Percentiles rank a stretch among this genome's conserved stretches.
phyloP scores from a whole-genome alignment of 495 filamentous ascomycete species.

The Rusavskia elegans region DNA sequence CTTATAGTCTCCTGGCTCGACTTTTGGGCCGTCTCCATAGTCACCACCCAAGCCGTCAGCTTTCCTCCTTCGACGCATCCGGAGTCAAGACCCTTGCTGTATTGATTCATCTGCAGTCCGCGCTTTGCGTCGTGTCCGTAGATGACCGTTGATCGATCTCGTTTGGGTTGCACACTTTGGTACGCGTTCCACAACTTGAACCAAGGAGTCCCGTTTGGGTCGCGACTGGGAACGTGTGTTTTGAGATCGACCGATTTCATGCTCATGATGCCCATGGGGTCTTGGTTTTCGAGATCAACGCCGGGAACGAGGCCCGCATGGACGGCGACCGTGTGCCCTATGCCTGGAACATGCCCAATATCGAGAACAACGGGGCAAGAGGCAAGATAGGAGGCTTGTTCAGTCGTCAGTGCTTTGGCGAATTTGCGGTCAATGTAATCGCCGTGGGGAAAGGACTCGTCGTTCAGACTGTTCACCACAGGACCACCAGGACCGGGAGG shows the following conservation, averaged over 20 bases:
- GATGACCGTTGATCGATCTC: constrained; percentile 36
- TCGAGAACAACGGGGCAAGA: constrained; percentile 59
- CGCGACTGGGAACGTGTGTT: constrained; percentile 43
- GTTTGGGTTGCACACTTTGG: constrained; percentile 20
- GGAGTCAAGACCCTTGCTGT: constrained; percentile 73
- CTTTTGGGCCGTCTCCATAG: constrained; percentile 23
- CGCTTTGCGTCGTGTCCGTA: constrained; percentile 77
- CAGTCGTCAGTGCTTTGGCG: constrained; percentile 33
- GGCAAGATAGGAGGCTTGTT: constrained; percentile 56
- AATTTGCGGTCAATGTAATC: constrained; percentile 27
- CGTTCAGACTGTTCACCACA: constrained; percentile 13
- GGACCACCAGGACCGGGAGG: constrained; percentile 10
- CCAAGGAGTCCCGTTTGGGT: constrained; percentile 47
- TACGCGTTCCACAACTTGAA: constrained; percentile 47
- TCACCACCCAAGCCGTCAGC: constrained; percentile 55
- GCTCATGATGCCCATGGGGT: constrained; percentile 73
- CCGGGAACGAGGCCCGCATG: constrained; percentile 75
- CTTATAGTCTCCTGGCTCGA: constrained; percentile 5
- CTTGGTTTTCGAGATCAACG: constrained; percentile 52
- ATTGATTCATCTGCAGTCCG: constrained; percentile 49
- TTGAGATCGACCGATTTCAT: constrained; percentile 66
- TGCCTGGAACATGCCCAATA: constrained; percentile 38
- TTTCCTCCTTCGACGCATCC: constrained; percentile 60
- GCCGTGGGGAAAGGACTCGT: constrained; percentile 20
- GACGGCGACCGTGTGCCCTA: constrained; percentile 53